Conservation (phyloP, 805 yeast species). For the Candida nanaspora region DNA sequence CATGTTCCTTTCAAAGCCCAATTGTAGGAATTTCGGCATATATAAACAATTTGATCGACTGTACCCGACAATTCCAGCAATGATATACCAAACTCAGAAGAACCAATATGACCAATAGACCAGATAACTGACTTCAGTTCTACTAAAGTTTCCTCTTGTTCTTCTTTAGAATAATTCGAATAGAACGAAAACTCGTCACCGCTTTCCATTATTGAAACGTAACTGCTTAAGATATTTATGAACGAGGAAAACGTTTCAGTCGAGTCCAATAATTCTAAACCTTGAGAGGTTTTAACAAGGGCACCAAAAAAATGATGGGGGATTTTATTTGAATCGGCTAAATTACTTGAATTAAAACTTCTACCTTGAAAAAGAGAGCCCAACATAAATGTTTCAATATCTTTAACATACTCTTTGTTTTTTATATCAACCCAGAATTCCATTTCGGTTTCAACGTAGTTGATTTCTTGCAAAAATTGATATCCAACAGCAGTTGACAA, state of each 20-base stretch:
- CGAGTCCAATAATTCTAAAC: slow-evolving; percentile 49
- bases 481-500: slow-evolving; percentile 67
- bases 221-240: slow-evolving; percentile 10
- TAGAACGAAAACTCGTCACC: slow-evolving; percentile 15
- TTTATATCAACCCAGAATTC: slow-evolving; percentile 53
- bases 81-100: slow-evolving; percentile 61
- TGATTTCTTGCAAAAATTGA: slow-evolving; percentile 47
- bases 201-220: slow-evolving; percentile 9
- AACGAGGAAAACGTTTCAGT: slow-evolving; percentile 19
- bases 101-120: slow-evolving; percentile 81
- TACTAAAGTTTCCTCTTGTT: slow-evolving; percentile 29
- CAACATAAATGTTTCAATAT: slow-evolving; percentile 35
- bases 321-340: background rate
- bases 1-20: slow-evolving; percentile 72
- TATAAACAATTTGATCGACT: slow-evolving; percentile 44
- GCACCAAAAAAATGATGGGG: slow-evolving; percentile 65
- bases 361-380: slow-evolving; percentile 12
- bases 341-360: too few relatives aligned
- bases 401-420: slow-evolving; percentile 38
- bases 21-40: slow-evolving; percentile 39
- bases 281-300: slow-evolving; percentile 74
- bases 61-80: slow-evolving; percentile 42
- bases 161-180: slow-evolving; percentile 9
- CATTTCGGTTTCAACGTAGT: slow-evolving; percentile 61
- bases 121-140: slow-evolving; percentile 72